Evolutionary conservation across 495 filamentous ascomycete species (phyloP).

Genomic region (Thermochaetoides thermophila): DNA sequence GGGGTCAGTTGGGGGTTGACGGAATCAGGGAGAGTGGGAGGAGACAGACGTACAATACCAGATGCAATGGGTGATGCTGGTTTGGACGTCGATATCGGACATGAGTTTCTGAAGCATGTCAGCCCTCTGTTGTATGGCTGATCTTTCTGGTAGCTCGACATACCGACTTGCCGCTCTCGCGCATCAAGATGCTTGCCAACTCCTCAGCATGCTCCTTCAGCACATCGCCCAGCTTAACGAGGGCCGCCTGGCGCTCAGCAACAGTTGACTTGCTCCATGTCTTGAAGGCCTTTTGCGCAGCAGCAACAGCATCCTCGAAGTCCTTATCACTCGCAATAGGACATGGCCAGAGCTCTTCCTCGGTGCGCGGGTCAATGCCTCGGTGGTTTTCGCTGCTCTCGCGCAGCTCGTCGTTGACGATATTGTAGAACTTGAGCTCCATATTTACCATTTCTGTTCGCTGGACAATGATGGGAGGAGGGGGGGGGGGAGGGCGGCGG

Average conservation of each 20-base stretch:
- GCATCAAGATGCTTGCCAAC: conserved; percentile 22
- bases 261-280: conserved; percentile 27
- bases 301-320: conserved; percentile 36
- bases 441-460: conserved; percentile 4
- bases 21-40: not conserved
- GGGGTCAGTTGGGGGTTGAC: not conserved
- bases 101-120: conserved; percentile 7
- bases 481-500: too few relatives aligned
- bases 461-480: too few relatives aligned
- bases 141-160: not conserved
- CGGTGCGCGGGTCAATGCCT: conserved; percentile 32
- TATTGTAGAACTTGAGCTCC: conserved; percentile 28
- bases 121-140: not conserved
- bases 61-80: conserved; percentile 10
- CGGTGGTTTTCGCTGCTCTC: conserved; percentile 19
- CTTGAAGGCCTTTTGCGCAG: conserved; percentile 30
- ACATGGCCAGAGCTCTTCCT: conserved; percentile 31
- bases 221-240: conserved; percentile 35
- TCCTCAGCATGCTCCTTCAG: conserved; percentile 22
- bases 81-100: conserved; percentile 16
- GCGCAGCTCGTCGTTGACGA: conserved; percentile 31
- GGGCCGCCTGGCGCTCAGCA: conserved; percentile 35
- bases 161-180: conserved; percentile 30
- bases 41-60: conserved; percentile 11
- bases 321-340: conserved; percentile 29